phyloP scores from a whole-genome alignment of 345 rosid genomes.

The Psidium friedrichsthalianum region DNA sequence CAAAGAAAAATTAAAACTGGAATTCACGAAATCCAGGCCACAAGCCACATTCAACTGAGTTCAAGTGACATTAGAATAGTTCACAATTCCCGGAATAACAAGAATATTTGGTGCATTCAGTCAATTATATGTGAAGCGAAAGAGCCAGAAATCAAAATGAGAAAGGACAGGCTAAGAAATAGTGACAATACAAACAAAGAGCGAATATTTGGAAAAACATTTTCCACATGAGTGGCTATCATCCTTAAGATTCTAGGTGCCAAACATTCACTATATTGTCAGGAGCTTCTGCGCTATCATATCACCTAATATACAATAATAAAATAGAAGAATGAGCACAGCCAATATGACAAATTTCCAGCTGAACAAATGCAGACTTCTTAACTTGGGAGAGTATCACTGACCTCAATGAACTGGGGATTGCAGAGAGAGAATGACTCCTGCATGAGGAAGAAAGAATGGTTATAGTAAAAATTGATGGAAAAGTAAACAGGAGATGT shows the following conservation, averaged over 20 bases:
- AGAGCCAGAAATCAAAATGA: not conserved
- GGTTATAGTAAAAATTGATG: not conserved
- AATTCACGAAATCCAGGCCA: not conserved
- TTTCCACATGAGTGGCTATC: not conserved
- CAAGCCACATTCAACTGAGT: not conserved
- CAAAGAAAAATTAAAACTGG: not conserved
- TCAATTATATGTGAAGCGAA: not conserved
- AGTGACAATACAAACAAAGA: not conserved
- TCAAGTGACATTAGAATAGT: not conserved
- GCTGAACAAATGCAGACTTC: not conserved
- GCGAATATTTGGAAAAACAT: not conserved
- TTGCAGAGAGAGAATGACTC: conserved; percentile 87
- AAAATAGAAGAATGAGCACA: not conserved
- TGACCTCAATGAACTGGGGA: conserved; percentile 71
- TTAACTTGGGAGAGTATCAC: not conserved
- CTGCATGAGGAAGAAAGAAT: conserved; percentile 17
- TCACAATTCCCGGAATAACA: not conserved
- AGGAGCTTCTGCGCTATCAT: not conserved
- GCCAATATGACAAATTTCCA: not conserved
- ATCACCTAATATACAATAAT: not conserved
- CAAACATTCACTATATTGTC: not conserved
- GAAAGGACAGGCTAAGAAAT: not conserved
- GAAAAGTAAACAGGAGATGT: not conserved
- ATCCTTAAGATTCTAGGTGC: not conserved
- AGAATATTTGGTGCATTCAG: not conserved